Evolutionary conservation across 1,139 yeast species (phyloP).

Genomic region (Diutina pseudorugosa): DNA sequence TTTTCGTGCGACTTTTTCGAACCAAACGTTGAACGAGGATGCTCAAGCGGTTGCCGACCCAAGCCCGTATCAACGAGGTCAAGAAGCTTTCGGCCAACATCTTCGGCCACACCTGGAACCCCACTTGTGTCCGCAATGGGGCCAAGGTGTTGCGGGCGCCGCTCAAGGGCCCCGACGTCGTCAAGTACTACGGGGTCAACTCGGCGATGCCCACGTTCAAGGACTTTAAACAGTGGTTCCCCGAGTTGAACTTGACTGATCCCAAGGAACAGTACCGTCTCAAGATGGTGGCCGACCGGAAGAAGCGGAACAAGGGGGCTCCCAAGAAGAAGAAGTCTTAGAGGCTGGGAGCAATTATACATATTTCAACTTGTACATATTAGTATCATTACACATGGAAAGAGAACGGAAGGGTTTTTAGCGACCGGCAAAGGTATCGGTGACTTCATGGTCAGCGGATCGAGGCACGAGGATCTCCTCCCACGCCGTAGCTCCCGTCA

Average conservation of each 20-base stretch:
- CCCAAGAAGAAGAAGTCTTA: constrained; percentile 52
- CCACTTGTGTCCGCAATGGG: constrained; percentile 60
- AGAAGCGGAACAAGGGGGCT: constrained; percentile 88
- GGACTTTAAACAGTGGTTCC: constrained; percentile 45
- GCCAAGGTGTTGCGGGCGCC: constrained; percentile 62
- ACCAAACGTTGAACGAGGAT: background rate
- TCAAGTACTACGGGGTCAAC: constrained; percentile 67
- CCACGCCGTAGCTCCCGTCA: background rate
- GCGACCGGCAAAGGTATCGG: background rate
- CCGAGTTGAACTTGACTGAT: constrained; percentile 51
- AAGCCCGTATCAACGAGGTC: constrained; percentile 39
- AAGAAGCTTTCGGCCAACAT: constrained; percentile 46
- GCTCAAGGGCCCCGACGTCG: constrained; percentile 63
- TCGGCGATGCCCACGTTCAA: constrained; percentile 48
- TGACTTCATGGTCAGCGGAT: background rate
- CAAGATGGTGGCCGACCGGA: constrained; percentile 53
- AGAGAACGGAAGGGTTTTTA: too few species aligned
- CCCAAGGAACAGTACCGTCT: constrained; percentile 64
- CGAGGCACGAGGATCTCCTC: background rate
- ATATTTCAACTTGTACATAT: background rate
- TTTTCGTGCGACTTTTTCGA: background rate
- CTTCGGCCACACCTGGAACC: constrained; percentile 48
- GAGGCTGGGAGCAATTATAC: too few species aligned
- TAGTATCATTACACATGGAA: background rate
- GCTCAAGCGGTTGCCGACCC: constrained; percentile 14